Evolutionary conservation across 2,329 filamentous ascomycete genomes (phyloP), one percentile per base, ranked within the genome.

Genomic region (Hypoxylon sp.): DNA sequence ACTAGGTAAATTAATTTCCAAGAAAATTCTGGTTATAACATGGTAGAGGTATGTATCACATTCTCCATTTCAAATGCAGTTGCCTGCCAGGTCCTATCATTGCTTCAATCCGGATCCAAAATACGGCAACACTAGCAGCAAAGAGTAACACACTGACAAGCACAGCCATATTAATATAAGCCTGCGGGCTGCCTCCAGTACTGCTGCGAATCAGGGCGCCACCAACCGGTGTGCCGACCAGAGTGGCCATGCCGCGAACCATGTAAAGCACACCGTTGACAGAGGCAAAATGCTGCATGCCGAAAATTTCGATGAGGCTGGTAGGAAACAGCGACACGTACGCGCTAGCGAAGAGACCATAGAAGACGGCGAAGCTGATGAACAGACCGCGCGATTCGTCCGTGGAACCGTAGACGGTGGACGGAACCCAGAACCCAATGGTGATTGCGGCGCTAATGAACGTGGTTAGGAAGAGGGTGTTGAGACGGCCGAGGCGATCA

Each of bases 201-300:
- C 39, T 31, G 13, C 39, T 56, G n/a, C 26, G 54, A 13, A 56
- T 56, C 39, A 56, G 22, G 17, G 54, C 39, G 3, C 39, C 54
- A 22, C 39, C 54, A 24, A 56, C 39, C 53, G 50, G 51, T 5
- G 48, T 50, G 19, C 31, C 59, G 2, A 56, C 47, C 10, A 61
- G 42, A 11, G 58, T 61, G 13, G 58, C 39, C 31, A 61, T 35
- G 8, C 58, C 58, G 13, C 58, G 50, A 44, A 54, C 50, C 58
- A 61, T 61, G 39, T 61, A 61, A 17, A 60, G 47, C 17, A 60
- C 56, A 2, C 56, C 47, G 31, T 52, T 60, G 24, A 60, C 56
- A 13, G 56, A 60, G 10, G 47, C 56, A n/a, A 60, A 60, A 29
- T 60, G 39, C 35, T 60, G 47, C n/a, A 60, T 60, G 5, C 47